Conservation (phyloP, 2,329 filamentous ascomycete genomes). For the Sporothrix protearum region DNA sequence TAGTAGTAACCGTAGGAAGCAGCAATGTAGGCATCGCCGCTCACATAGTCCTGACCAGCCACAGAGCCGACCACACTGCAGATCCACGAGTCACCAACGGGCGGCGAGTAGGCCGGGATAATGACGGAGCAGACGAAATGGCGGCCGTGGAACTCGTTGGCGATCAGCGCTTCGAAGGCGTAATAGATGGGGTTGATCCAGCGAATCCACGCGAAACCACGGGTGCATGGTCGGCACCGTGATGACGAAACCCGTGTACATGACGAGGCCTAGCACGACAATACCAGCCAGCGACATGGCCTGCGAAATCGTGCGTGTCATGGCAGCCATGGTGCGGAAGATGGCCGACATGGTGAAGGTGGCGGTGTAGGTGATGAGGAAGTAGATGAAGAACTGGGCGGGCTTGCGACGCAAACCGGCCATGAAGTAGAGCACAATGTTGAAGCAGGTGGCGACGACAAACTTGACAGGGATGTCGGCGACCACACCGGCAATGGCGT, state of each 20-base stretch:
- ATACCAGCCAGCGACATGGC: constrained; percentile 58
- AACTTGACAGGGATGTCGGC: constrained; percentile 83
- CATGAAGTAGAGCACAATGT: constrained; percentile 81
- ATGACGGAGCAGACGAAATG: constrained; percentile 52
- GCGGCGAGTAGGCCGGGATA: constrained; percentile 46
- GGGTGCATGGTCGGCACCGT: constrained; percentile 59
- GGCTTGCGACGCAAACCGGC: constrained; percentile 71
- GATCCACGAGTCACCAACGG: constrained; percentile 42
- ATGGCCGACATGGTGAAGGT: constrained; percentile 81
- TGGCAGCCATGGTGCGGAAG: constrained; percentile 74
- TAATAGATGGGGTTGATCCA: constrained; percentile 77
- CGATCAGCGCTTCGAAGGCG: constrained; percentile 73
- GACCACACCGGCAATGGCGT: constrained; percentile 80
- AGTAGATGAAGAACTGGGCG: constrained; percentile 79
- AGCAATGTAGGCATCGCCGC: constrained; percentile 46
- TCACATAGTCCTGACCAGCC: constrained; percentile 50
- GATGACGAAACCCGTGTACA: constrained; percentile 68
- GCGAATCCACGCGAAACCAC: constrained; percentile 80
- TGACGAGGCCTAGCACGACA: constrained; percentile 63
- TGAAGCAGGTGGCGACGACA: constrained; percentile 69
- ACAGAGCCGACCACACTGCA: constrained; percentile 59
- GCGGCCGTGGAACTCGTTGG: constrained; percentile 71
- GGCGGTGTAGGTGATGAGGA: constrained; percentile 69
- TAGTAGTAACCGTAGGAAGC: constrained; percentile 52
- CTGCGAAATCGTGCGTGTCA: constrained; percentile 65